phyloP scores from a whole-genome alignment of 345 rosid species.

The Raphanus raphanistrum region DNA sequence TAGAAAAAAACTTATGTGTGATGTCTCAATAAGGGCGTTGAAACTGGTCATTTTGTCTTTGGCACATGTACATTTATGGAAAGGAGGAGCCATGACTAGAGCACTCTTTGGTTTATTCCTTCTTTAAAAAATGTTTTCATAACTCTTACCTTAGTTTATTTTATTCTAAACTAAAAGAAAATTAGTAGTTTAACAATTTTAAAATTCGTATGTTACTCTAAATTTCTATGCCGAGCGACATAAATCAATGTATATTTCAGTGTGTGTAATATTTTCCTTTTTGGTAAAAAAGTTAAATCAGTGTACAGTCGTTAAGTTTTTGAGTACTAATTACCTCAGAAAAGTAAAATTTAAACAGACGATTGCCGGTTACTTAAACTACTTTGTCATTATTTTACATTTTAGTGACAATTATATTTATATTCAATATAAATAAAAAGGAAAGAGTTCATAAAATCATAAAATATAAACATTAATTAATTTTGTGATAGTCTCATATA shows the following conservation, averaged over 20 bases:
- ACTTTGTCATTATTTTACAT: background rate
- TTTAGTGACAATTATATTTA: background rate
- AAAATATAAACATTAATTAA: too few relatives aligned
- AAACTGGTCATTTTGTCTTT: conserved; percentile 32
- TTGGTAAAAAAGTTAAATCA: too few relatives aligned
- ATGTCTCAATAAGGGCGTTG: conserved; percentile 14
- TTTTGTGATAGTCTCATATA: too few relatives aligned
- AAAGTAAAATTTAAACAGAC: too few relatives aligned
- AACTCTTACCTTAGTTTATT: background rate
- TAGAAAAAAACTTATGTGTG: background rate
- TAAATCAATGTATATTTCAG: too few relatives aligned
- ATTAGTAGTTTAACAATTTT: background rate
- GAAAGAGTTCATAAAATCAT: background rate
- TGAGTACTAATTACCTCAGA: too few relatives aligned
- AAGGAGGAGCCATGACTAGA: conserved; percentile 14
- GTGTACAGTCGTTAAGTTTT: too few relatives aligned
- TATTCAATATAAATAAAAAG: too few relatives aligned
- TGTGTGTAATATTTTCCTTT: too few relatives aligned
- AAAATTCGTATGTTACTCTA: too few relatives aligned
- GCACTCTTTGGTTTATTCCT: background rate
- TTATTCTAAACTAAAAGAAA: background rate
- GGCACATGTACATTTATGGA: conserved; percentile 27
- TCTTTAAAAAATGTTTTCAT: background rate
- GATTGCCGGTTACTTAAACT: background rate
- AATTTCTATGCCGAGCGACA: too few relatives aligned